Conservation (phyloP, 148 eudicot genomes). For the Vaccinium macrocarpon region DNA sequence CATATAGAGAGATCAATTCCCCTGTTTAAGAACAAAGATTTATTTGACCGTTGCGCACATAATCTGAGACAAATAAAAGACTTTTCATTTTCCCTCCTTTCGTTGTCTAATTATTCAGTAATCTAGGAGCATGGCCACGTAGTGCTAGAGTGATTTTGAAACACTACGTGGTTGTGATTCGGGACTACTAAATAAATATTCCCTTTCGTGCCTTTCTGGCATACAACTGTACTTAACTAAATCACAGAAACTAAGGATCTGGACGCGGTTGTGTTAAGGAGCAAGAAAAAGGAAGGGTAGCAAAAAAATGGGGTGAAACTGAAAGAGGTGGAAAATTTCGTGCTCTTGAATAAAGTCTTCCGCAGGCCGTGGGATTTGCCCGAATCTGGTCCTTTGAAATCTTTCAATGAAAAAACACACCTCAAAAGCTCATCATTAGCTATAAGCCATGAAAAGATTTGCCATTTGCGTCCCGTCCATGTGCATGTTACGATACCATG, state of each 20-base stretch:
- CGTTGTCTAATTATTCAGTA: too few species aligned
- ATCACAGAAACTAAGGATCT: background rate
- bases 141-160: too few species aligned
- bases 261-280: background rate
- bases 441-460: background rate
- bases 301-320: background rate
- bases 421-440: background rate
- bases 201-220: background rate
- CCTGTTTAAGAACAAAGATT: background rate
- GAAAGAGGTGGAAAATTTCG: background rate
- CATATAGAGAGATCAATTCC: background rate
- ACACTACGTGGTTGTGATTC: too few species aligned
- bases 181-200: too few species aligned
- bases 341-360: background rate
- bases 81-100: too few species aligned
- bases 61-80: too few species aligned
- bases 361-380: constrained; percentile 11
- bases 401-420: background rate
- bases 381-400: background rate
- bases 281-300: background rate
- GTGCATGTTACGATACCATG: background rate
- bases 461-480: background rate
- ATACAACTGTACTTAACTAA: background rate
- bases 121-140: too few species aligned
- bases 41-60: too few species aligned